Base-by-base conservation (phyloP, 805 yeast genomes). In the Starmerella asiatica region DNA sequence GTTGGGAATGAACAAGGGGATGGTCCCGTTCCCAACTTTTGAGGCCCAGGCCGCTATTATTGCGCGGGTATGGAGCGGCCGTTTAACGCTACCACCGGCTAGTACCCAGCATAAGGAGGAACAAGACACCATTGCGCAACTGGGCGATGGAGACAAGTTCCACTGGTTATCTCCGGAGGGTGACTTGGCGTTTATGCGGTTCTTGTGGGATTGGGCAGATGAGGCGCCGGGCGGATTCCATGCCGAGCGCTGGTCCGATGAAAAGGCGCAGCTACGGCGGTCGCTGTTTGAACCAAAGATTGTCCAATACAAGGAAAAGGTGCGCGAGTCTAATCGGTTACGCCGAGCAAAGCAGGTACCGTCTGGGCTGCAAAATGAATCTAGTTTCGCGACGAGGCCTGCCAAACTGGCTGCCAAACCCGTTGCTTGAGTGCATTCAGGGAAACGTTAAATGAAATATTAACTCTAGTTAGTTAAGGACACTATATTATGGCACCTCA, bases 11-110 rank as follows among this genome's bases (percentile, higher is more conserved):
- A 50, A 48, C 30, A 48, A 47, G 38, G 45, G 45, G 36, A 51
- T 56, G 16, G 49, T 55, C 17, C 62, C 61, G 3, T 45, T 57
- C 42, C 60, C 59, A 0, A 32, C 49, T 19, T 47, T 56, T 4
- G 76, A 70, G 49, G 61, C 73, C 32, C 91, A 81, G 53, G 82
- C 80, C 0, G 64, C 75, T 4, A 67, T 76, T 52, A 60, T 79
- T 21, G 71, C 80, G 2, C 63, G 83, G 39, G 73, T 73, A 2
- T 72, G 79, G 60, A 55, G 70, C 5, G 76, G 76, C 0, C 62
- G 73, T 33, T 53, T 80, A 1, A n/a, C 46, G 9, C 56, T 76
- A 9, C 83, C 85, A 1, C 31, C 65, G 0, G 43, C 47, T 18
- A 60, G 59, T 20, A 67, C 61, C 15, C 75, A 73, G 71, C 45